Percentiles rank a stretch among this genome's conserved stretches.
phyloP scores from a whole-genome alignment of 805 yeast genomes.

The Starmerella stigmatis region DNA sequence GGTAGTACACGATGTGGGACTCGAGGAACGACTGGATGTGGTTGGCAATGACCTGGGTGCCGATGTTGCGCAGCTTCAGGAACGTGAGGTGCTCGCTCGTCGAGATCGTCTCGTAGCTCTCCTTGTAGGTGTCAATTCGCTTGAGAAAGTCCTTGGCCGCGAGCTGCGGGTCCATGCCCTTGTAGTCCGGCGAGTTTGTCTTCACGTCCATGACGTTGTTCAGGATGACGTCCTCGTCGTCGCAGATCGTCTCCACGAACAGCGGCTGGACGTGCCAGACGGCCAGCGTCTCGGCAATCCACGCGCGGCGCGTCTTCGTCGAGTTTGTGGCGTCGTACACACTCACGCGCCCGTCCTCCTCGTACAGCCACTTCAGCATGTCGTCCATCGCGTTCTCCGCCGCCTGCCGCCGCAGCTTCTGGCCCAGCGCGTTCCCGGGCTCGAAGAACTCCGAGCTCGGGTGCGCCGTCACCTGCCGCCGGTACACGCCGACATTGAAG shows the following conservation, averaged over 20 bases:
- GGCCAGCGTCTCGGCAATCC: slow-evolving; percentile 38
- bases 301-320: slow-evolving; percentile 58
- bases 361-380: slow-evolving; percentile 76
- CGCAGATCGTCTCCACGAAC: slow-evolving; percentile 86
- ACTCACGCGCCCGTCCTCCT: slow-evolving; percentile 78
- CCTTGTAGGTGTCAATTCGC: slow-evolving; percentile 65
- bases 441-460: slow-evolving; percentile 74
- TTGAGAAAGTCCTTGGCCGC: slow-evolving; percentile 63
- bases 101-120: slow-evolving; percentile 64
- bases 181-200: slow-evolving; percentile 75
- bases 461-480: slow-evolving; percentile 51
- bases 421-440: slow-evolving; percentile 53
- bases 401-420: slow-evolving; percentile 54
- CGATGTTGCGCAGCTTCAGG: slow-evolving; percentile 78
- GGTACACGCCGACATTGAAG: slow-evolving; percentile 80
- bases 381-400: slow-evolving; percentile 62
- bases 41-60: slow-evolving; percentile 79
- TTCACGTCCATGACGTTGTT: slow-evolving; percentile 80
- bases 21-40: slow-evolving; percentile 80
- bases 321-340: slow-evolving; percentile 90
- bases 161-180: slow-evolving; percentile 52
- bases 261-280: slow-evolving; percentile 64
- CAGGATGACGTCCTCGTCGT: slow-evolving; percentile 64
- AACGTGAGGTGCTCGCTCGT: slow-evolving; percentile 50
- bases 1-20: slow-evolving; percentile 85